phyloP scores from a whole-genome alignment of 805 yeast genomes.

The Pichia gijzeniarum region DNA sequence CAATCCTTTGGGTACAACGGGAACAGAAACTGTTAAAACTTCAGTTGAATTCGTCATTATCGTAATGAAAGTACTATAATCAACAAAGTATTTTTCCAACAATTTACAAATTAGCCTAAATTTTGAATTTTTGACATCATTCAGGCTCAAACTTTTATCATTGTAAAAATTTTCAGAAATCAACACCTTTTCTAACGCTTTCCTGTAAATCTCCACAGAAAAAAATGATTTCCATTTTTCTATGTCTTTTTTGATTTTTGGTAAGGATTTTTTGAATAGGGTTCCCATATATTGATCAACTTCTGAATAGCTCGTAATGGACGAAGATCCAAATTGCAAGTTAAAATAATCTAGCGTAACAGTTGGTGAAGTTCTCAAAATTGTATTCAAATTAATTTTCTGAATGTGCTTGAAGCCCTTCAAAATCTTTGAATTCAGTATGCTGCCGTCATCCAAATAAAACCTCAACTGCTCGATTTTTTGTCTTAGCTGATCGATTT shows the following conservation, averaged over 20 bases:
- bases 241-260: conserved; percentile 9
- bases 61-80: conserved; percentile 10
- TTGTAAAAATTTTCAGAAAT: conserved; percentile 3
- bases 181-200: conserved; percentile 11
- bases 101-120: conserved; percentile 10
- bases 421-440: conserved; percentile 3
- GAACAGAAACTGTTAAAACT: conserved; percentile 5
- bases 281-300: conserved; percentile 6
- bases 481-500: conserved; percentile 7
- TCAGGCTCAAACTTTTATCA: conserved; percentile 1
- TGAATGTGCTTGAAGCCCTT: conserved; percentile 2
- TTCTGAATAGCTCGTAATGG: conserved; percentile 6
- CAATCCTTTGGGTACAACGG: conserved; percentile 17
- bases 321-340: conserved; percentile 11
- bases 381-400: not conserved
- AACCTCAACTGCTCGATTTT: conserved; percentile 8
- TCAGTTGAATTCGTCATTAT: conserved; percentile 6
- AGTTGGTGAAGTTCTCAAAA: not conserved
- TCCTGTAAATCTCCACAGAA: conserved; percentile 8
- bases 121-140: conserved; percentile 2
- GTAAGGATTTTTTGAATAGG: conserved; percentile 6
- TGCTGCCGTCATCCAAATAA: conserved; percentile 9
- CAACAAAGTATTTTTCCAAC: conserved; percentile 17
- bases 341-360: conserved; percentile 3
- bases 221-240: conserved; percentile 7